A percentile compares a stretch with the other conserved stretches of the same genome.
Evolutionary conservation across 169 alveolate species (phyloP).

Genomic region (Plasmodium malariae): DNA sequence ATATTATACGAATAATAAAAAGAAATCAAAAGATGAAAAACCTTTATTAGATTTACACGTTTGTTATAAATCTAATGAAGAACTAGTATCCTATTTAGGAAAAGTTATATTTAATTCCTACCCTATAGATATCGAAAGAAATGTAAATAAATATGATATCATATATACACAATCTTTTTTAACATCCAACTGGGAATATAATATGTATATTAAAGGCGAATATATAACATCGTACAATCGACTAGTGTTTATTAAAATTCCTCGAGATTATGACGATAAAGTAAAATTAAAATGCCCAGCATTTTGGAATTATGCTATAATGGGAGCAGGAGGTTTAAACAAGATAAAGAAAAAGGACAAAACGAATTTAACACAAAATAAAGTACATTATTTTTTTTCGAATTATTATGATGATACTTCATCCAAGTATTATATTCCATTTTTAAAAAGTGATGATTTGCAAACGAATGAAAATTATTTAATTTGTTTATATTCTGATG

Average conservation of each 20-base stretch:
- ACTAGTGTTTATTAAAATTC: slow-evolving; percentile 21
- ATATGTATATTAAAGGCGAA: slow-evolving; percentile 33
- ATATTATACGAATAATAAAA: slow-evolving; percentile 61
- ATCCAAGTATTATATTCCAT: slow-evolving; percentile 42
- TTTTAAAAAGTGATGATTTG: slow-evolving; percentile 60
- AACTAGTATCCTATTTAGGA: slow-evolving; percentile 23
- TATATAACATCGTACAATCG: slow-evolving; percentile 56
- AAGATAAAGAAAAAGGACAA: slow-evolving; percentile 33
- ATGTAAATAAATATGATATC: slow-evolving; percentile 18
- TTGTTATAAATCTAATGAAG: slow-evolving; percentile 38
- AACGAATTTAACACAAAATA: neutral
- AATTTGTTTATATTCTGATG: slow-evolving; percentile 72
- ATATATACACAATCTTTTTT: slow-evolving; percentile 71
- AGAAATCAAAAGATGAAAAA: slow-evolving; percentile 53
- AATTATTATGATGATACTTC: slow-evolving; percentile 13
- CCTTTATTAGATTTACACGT: slow-evolving; percentile 43
- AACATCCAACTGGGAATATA: slow-evolving; percentile 66
- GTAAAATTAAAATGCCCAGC: slow-evolving; percentile 34
- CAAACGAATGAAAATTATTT: slow-evolving; percentile 53
- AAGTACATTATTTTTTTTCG: slow-evolving; percentile 43
- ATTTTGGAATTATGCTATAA: slow-evolving; percentile 66
- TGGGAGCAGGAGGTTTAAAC: slow-evolving; percentile 56
- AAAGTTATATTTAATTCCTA: slow-evolving; percentile 53
- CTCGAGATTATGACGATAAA: slow-evolving; percentile 10
- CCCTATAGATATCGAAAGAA: slow-evolving; percentile 28